These are phyloP conservation scores for Arabis hirsuta DNA, from an alignment of 345 rosid genomes.

Conservation along the genomic window DNA sequence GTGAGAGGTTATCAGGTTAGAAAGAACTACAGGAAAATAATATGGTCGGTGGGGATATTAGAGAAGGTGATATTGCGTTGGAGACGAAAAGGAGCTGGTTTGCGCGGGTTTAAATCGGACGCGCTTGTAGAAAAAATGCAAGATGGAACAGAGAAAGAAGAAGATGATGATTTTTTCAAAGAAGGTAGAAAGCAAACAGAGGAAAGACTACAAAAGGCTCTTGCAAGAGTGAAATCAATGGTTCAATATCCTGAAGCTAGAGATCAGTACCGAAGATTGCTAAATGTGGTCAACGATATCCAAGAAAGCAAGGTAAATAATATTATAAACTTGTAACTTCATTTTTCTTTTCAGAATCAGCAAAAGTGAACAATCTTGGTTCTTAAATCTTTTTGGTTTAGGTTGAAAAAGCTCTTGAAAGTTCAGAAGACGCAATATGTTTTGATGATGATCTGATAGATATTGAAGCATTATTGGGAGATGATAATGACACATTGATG, in stretches of 20 bases:
- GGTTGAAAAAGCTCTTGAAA: constrained; percentile 50
- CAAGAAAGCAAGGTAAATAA: constrained; percentile 73
- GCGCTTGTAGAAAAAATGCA: constrained; percentile 51
- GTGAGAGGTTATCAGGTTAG: constrained; percentile 93
- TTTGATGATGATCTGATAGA: constrained; percentile 62
- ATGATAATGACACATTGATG: constrained; percentile 56
- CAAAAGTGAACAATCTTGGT: background rate
- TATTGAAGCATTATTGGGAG: constrained; percentile 53
- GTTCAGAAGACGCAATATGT: constrained; percentile 47
- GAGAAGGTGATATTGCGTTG: constrained; percentile 94
- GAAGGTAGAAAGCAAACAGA: constrained; percentile 90
- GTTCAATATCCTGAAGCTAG: constrained; percentile 86
- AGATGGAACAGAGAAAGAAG: constrained; percentile 57
- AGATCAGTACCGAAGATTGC: constrained; percentile 82
- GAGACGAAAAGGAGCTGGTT: constrained; percentile 88
- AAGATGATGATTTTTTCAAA: constrained; percentile 81
- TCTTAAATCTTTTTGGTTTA: background rate
- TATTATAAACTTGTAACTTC: background rate
- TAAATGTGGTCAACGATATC: constrained; percentile 74
- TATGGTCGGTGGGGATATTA: constrained; percentile 92
- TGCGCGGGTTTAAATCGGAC: constrained; percentile 84
- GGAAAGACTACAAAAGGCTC: constrained; percentile 78
- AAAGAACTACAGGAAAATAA: constrained; percentile 73
- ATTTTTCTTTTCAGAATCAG: background rate
- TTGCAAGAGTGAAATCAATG: constrained; percentile 93